These are phyloP conservation scores for Colletotrichum sp. DNA, from an alignment of 2,329 filamentous ascomycete species.

Conservation along the genomic window DNA sequence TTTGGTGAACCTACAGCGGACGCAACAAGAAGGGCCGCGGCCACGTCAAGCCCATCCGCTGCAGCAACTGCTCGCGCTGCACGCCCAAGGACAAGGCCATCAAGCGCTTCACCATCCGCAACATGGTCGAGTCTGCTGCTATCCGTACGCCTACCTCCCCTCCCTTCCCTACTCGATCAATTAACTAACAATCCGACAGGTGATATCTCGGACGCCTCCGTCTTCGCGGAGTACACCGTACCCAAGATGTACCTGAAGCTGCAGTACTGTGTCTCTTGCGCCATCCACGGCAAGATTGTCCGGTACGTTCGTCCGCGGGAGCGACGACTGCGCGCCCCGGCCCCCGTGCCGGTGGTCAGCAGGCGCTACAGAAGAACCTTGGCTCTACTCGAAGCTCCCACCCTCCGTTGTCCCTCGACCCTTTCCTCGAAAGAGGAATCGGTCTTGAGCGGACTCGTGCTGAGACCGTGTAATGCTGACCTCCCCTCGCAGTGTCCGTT, in stretches of 20 bases:
- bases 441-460: slow-evolving; percentile 7
- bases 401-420: neutral
- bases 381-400: slow-evolving; percentile 48
- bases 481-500: slow-evolving; percentile 79
- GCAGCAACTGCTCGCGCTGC: slow-evolving; percentile 78
- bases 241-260: slow-evolving; percentile 99
- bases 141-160: slow-evolving; percentile 78
- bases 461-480: slow-evolving; percentile 40
- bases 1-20: slow-evolving; percentile 64
- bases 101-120: slow-evolving; percentile 99
- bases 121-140: slow-evolving; percentile 99
- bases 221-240: slow-evolving; percentile 99
- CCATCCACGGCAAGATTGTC: slow-evolving; percentile 99
- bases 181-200: slow-evolving; percentile 64
- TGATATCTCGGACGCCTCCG: slow-evolving; percentile 99
- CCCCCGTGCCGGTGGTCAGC: slow-evolving; percentile 34
- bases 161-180: neutral
- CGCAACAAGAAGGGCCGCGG: slow-evolving; percentile 99
- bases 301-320: slow-evolving; percentile 79
- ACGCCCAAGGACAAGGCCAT: slow-evolving; percentile 99
- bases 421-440: neutral
- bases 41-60: slow-evolving; percentile 98
- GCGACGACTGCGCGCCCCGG: slow-evolving; percentile 59
- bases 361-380: slow-evolving; percentile 66
- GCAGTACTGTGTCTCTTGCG: slow-evolving; percentile 99